Evolutionary conservation across 495 filamentous ascomycete species (phyloP).

Genomic region (Geoglossum glabrum): DNA sequence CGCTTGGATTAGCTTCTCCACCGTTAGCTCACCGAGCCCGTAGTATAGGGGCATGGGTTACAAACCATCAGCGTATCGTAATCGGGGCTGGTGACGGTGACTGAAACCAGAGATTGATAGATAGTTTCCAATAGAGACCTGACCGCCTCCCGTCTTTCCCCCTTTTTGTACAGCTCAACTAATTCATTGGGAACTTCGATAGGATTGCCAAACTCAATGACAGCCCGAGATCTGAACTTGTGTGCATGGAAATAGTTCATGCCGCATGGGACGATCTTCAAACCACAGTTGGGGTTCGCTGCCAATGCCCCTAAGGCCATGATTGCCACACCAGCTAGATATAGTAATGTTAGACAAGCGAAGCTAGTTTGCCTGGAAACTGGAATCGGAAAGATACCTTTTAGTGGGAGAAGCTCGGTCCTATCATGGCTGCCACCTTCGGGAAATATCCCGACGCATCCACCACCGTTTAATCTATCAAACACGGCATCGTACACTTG

Average conservation of each 20-base stretch:
- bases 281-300: constrained; percentile 69
- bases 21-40: constrained; percentile 15
- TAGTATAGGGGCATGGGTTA: background rate
- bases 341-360: background rate
- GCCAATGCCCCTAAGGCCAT: constrained; percentile 91
- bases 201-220: constrained; percentile 85
- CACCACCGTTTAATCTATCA: constrained; percentile 53
- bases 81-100: constrained; percentile 85
- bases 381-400: constrained; percentile 29
- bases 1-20: constrained; percentile 59
- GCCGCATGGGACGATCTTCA: constrained; percentile 97
- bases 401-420: constrained; percentile 79
- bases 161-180: constrained; percentile 66
- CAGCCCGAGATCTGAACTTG: constrained; percentile 92
- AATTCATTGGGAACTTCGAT: constrained; percentile 59
- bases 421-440: constrained; percentile 96
- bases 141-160: constrained; percentile 69
- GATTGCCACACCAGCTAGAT: constrained; percentile 81
- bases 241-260: constrained; percentile 99
- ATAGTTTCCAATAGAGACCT: constrained; percentile 65
- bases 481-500: constrained; percentile 90
- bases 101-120: constrained; percentile 62
- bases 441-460: constrained; percentile 91
- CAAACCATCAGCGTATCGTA: constrained; percentile 91
- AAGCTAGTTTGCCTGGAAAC: background rate